These are phyloP conservation scores for Brettanomyces bruxellensis DNA, from an alignment of 805 yeast species.

Conservation along the genomic window DNA sequence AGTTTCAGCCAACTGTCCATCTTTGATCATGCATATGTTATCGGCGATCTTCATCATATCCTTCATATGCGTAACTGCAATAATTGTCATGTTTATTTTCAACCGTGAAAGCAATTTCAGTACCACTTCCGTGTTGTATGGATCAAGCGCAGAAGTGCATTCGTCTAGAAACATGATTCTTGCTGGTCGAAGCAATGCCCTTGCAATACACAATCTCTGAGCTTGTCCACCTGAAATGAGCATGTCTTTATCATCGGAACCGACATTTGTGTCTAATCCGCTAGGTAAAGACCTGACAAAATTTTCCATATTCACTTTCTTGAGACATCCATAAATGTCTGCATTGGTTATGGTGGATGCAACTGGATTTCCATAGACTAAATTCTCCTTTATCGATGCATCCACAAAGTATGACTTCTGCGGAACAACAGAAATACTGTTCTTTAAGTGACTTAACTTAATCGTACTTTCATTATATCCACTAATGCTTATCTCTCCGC, in stretches of 20 bases:
- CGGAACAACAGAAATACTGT: constrained; percentile 56
- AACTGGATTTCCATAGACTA: constrained; percentile 47
- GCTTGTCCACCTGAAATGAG: constrained; percentile 84
- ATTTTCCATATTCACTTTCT: constrained; percentile 40
- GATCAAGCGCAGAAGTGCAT: constrained; percentile 81
- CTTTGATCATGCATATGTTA: constrained; percentile 35
- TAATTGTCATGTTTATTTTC: constrained; percentile 28
- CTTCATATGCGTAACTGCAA: constrained; percentile 68
- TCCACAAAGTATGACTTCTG: constrained; percentile 68
- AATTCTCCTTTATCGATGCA: constrained; percentile 65
- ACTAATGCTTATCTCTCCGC: constrained; percentile 31
- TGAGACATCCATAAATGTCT: constrained; percentile 31
- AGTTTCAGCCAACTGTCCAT: constrained; percentile 39
- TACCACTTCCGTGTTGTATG: constrained; percentile 45
- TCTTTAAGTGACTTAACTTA: constrained; percentile 40
- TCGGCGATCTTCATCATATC: constrained; percentile 57
- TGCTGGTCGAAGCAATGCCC: constrained; percentile 69
- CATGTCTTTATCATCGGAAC: constrained; percentile 30
- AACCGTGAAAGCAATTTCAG: constrained; percentile 34
- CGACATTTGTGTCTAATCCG: constrained; percentile 53
- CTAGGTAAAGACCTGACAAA: constrained; percentile 47
- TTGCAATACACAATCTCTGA: constrained; percentile 75
- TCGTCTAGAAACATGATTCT: constrained; percentile 71
- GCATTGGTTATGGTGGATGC: constrained; percentile 10
- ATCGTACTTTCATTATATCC: constrained; percentile 39